These are phyloP conservation scores for Diaporthe batatas DNA, from an alignment of 2,329 filamentous ascomycete genomes.

Conservation along the genomic window DNA sequence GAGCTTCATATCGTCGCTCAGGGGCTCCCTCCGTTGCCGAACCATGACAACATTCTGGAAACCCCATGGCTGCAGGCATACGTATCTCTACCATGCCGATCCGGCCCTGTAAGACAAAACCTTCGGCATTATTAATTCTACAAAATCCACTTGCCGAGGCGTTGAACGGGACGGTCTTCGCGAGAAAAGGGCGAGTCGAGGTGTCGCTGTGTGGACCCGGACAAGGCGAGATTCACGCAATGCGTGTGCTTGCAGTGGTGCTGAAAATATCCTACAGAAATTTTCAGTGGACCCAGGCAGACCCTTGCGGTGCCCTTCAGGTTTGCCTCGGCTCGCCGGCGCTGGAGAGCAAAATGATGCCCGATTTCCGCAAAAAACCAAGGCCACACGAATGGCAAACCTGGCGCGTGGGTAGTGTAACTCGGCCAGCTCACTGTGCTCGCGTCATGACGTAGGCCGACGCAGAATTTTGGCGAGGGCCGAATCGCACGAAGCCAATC, in stretches of 20 bases:
- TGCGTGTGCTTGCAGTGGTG: not conserved
- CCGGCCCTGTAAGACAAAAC: not conserved
- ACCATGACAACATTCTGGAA: conserved; percentile 1
- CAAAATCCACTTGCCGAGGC: conserved; percentile 40
- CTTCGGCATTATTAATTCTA: conserved; percentile 5
- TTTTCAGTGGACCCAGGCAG: conserved; percentile 30
- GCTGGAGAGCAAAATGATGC: conserved; percentile 19
- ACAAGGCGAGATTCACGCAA: conserved; percentile 29
- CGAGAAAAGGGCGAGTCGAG: conserved; percentile 8
- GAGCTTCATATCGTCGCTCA: conserved; percentile 25
- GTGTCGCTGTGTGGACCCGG: conserved; percentile 21
- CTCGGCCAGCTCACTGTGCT: not conserved
- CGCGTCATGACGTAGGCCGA: conserved; percentile 15
- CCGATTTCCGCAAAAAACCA: conserved; percentile 10
- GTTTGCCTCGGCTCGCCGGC: conserved; percentile 38
- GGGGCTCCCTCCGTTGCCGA: conserved; percentile 4
- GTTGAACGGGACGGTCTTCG: not conserved
- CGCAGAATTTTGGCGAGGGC: not conserved
- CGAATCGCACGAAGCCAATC: not conserved
- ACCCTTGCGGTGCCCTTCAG: not conserved
- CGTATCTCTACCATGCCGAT: conserved; percentile 14
- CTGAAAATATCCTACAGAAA: conserved; percentile 33
- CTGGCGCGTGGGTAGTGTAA: not conserved
- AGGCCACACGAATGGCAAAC: not conserved
- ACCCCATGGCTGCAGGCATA: conserved; percentile 1